Evolutionary conservation across 2,329 filamentous ascomycete genomes (phyloP).

Genomic region (Onygenales sp.): DNA sequence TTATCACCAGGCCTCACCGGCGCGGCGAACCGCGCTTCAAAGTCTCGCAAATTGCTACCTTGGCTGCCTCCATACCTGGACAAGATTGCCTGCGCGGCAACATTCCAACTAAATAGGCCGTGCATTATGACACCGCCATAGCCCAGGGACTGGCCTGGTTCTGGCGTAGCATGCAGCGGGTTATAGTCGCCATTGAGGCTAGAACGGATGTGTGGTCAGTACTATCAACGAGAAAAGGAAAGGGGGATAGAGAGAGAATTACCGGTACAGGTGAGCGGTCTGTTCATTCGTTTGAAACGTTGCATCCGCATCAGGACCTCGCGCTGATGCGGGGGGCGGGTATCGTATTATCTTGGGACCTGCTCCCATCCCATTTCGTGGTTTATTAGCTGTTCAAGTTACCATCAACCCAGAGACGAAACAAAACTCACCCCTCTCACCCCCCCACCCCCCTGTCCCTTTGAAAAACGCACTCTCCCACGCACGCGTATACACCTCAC

Average conservation of each 20-base stretch:
- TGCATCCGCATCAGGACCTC: slow-evolving; percentile 57
- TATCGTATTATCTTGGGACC: slow-evolving; percentile 24
- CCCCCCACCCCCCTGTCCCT: slow-evolving; percentile 70
- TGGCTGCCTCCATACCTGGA: slow-evolving; percentile 64
- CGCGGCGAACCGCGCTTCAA: slow-evolving; percentile 76
- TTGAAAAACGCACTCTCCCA: slow-evolving; percentile 68
- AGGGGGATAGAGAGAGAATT: slow-evolving; percentile 2
- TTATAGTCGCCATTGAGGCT: slow-evolving; percentile 90
- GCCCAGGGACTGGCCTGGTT: slow-evolving; percentile 77
- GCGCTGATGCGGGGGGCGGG: slow-evolving; percentile 19
- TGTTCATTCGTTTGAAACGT: slow-evolving; percentile 61
- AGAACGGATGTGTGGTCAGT: slow-evolving; percentile 10
- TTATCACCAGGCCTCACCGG: slow-evolving; percentile 77
- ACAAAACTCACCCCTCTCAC: slow-evolving; percentile 60
- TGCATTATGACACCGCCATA: slow-evolving; percentile 85
- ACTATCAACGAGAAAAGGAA: neutral
- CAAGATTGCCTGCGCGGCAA: slow-evolving; percentile 63
- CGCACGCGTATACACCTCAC: slow-evolving; percentile 61
- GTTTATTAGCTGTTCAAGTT: neutral
- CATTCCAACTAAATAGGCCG: slow-evolving; percentile 80
- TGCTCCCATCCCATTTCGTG: neutral
- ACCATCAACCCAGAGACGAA: neutral
- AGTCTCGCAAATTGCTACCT: slow-evolving; percentile 72
- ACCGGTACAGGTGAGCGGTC: slow-evolving; percentile 65
- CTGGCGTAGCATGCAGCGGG: slow-evolving; percentile 77